Percentiles rank a stretch among this genome's conserved stretches.
phyloP scores from a whole-genome alignment of 306 rosid species.

The Argentina anserina region DNA sequence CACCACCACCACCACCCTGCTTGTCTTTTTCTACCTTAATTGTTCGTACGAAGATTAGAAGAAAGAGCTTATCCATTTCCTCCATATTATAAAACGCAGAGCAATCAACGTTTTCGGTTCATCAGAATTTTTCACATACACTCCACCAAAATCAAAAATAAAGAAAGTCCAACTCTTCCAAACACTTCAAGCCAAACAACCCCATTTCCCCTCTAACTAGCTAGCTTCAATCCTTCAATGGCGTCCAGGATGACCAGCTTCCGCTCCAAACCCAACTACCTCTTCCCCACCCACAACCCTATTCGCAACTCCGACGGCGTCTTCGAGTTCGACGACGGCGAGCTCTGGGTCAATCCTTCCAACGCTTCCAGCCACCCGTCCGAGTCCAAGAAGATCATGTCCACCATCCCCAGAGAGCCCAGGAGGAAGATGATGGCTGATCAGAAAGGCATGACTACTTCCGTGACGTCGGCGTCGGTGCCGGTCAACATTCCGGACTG shows the following conservation, averaged over 20 bases:
- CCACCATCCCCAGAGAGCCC: slow-evolving; percentile 17
- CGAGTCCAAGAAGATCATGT: slow-evolving; percentile 31
- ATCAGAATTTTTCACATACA: background rate
- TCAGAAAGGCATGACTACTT: background rate
- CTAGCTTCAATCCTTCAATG: slow-evolving; percentile 46
- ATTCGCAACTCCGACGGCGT: slow-evolving; percentile 18
- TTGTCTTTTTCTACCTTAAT: slow-evolving; percentile 17
- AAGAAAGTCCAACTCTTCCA: background rate
- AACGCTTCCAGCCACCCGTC: background rate
- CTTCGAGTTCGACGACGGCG: slow-evolving; percentile 64
- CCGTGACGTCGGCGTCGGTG: slow-evolving; percentile 40
- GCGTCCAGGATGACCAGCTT: slow-evolving; percentile 52
- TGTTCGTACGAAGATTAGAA: slow-evolving; percentile 26
- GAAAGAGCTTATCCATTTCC: slow-evolving; percentile 31
- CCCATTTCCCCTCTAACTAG: background rate
- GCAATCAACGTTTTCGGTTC: slow-evolving; percentile 1
- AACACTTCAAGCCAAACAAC: background rate
- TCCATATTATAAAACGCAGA: slow-evolving; percentile 27
- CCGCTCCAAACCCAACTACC: slow-evolving; percentile 39
- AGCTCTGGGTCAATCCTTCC: slow-evolving; percentile 34
- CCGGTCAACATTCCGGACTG: slow-evolving; percentile 84
- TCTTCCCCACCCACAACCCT: slow-evolving; percentile 32
- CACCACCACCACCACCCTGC: background rate
- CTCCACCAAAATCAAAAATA: background rate
- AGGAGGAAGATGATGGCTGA: slow-evolving; percentile 24